Base-by-base conservation (phyloP, 192 early-diverging fungal species). In the Backusella luteola region DNA sequence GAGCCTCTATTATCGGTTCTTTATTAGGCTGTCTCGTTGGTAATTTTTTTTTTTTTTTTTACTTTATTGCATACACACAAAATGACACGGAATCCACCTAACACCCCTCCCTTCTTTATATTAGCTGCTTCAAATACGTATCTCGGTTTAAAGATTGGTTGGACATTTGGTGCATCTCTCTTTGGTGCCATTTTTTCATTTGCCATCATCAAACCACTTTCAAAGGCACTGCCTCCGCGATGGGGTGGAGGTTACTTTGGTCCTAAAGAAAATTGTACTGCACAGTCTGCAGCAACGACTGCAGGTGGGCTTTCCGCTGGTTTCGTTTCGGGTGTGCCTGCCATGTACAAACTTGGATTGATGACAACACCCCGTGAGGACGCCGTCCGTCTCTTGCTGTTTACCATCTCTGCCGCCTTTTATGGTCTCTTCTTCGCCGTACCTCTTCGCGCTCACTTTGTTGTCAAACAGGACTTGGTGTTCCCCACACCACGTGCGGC, bases 361-460 rank as follows among this genome's bases (percentile, higher is more conserved):
- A 81, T 92, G 82, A 56, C 79, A 4, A 83, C 80, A 9, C 81
- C 87, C 39, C 52, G 76, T 15, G 85, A 89, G 23, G 91, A 92
- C 67, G 66, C 84, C 36, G 84, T 80, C n/a, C 46, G 79, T 34
- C 79, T 93, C 14, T 41, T 90, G 14, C 67, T 88, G 29, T 91
- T 84, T 82, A 87, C 90, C 32, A 79, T 87, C 52, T 80, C 79
- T 52, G 80, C 85, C 38, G 88, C 91, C 46, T 90, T 89, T 84
- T 92, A 88, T 76, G 91, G 91, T 75, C 80, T 93, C 67, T 92
- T 92, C 79, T 92, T 92, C 66, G 91, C 91, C 39, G 80, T 91
- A 2, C 91, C 91, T 14, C 86, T 91, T 73, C 89, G 91, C 26
- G 52, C 82, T 7, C 89, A 90, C 42, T 93, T 90, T 59, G 85